Base-by-base conservation (phyloP, 192 early-diverging fungal genomes). In the Glomus cerebriforme region DNA sequence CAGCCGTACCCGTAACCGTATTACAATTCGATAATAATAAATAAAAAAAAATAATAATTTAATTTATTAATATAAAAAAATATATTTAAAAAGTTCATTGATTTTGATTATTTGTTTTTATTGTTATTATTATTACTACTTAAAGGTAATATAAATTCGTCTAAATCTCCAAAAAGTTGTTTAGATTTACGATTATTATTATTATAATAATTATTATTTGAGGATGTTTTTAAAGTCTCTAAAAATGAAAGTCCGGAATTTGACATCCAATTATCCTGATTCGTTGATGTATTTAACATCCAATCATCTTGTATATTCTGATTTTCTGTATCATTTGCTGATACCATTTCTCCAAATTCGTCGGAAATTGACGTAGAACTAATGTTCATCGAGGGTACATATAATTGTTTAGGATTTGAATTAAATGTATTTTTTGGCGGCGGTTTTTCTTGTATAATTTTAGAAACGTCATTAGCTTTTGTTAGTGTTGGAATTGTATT, bases 201-300 rank as follows among this genome's bases (percentile, higher is more conserved):
- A 39, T 54, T 54, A 19, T 15, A 13, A 3, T 15, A 54, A 54
- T 10, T 43, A 43, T 62, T n/a, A 62, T 27, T n/a, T 1, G 62
- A 32, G 13, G 62, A 64, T n/a, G 29, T 32, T 3, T 5, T 64
- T 31, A 64, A 31, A 64, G 24, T 15, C 26, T 64, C 62, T 64
- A 64, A 64, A 64, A 64, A 64, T 64, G 62, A 64, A 64, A 64
- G 62, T 15, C 29, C 62, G 31, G 62, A 64, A 15, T 17, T 31
- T 17, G 62, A 64, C 62, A 64, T 64, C 62, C 62, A 64, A 31
- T 26, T 64, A 64, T 64, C 62, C 2, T 64, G 29, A 15, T 26
- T 15, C n/a, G 62, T 64, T 64, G 27, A 64, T 64, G 24, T 31
- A 31, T 31, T 64, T 3, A 64, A 64, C 24, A 15, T 64, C 24